phyloP scores from a whole-genome alignment of 2,329 filamentous ascomycete genomes.

The Colletotrichum plurivorum region DNA sequence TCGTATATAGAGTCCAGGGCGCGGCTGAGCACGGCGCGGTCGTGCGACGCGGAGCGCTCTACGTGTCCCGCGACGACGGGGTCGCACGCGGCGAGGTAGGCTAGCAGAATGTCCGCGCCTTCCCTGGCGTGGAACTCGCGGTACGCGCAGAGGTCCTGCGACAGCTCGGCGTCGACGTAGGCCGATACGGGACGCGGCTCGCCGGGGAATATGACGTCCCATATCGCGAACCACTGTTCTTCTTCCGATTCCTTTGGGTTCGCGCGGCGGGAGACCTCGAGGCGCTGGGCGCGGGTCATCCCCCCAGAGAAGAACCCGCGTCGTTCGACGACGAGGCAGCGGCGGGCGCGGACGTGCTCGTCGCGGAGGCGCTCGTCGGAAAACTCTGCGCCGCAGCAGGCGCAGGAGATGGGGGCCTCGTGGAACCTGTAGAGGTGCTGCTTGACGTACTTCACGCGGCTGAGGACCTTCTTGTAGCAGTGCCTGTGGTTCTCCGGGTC shows the following conservation, averaged over 20 bases:
- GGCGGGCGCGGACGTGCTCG: constrained; percentile 39
- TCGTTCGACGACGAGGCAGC: constrained; percentile 17
- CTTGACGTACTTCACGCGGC: constrained; percentile 48
- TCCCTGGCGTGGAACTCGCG: constrained; percentile 15
- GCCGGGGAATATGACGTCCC: constrained; percentile 45
- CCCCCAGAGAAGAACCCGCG: neutral
- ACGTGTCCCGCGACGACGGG: neutral
- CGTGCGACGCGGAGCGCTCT: neutral
- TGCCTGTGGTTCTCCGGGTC: constrained; percentile 44
- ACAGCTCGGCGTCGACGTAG: constrained; percentile 42
- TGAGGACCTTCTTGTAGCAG: constrained; percentile 48
- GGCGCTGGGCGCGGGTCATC: constrained; percentile 40
- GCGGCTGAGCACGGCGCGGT: constrained; percentile 6
- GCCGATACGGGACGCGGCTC: constrained; percentile 43
- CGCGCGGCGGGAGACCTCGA: constrained; percentile 39
- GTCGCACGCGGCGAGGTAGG: neutral
- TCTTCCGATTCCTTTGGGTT: constrained; percentile 42
- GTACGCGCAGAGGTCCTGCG: constrained; percentile 25
- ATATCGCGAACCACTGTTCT: constrained; percentile 49
- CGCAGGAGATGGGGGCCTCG: constrained; percentile 46
- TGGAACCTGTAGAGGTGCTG: constrained; percentile 47
- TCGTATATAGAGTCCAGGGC: constrained; percentile 29
- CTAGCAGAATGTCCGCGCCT: constrained; percentile 3
- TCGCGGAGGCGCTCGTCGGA: constrained; percentile 42
- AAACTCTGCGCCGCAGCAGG: constrained; percentile 44